Conservation (phyloP, 768 basidiomycete genomes). For the Lactarius quietus region DNA sequence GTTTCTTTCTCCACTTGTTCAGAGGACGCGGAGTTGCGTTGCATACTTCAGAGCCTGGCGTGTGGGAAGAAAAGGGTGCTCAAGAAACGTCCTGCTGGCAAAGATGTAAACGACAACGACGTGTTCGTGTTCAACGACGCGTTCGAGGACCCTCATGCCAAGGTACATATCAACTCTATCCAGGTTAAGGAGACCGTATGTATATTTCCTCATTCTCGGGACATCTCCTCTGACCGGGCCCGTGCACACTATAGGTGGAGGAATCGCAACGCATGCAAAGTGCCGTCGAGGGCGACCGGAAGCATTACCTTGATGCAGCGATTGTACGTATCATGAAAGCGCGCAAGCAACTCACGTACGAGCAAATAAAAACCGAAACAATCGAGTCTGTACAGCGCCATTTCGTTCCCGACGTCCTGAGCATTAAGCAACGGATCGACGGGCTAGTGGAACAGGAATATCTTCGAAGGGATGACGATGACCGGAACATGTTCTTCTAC, state of each 20-base stretch:
- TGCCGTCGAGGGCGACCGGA: constrained; percentile 84
- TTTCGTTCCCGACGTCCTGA: constrained; percentile 78
- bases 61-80: constrained; percentile 89
- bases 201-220: constrained; percentile 8
- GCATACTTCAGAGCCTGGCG: constrained; percentile 89
- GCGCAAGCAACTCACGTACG: constrained; percentile 76
- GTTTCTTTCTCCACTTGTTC: constrained; percentile 28
- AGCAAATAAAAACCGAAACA: constrained; percentile 76
- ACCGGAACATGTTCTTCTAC: constrained; percentile 72
- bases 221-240: not conserved
- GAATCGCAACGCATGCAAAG: constrained; percentile 80
- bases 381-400: constrained; percentile 85
- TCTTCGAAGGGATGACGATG: constrained; percentile 68
- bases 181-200: constrained; percentile 89
- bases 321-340: constrained; percentile 98
- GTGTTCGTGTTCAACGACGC: constrained; percentile 77
- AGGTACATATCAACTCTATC: constrained; percentile 92
- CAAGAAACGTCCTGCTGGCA: constrained; percentile 71
- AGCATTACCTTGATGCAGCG: constrained; percentile 84
- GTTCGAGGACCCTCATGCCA: constrained; percentile 74
- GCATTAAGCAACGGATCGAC: constrained; percentile 84
- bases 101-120: constrained; percentile 74
- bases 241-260: constrained; percentile 58
- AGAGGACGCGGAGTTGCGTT: constrained; percentile 72
- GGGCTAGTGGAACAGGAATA: constrained; percentile 85